Evolutionary conservation across 2,329 filamentous ascomycete species (phyloP).

Genomic region (Venturia aucupariae): DNA sequence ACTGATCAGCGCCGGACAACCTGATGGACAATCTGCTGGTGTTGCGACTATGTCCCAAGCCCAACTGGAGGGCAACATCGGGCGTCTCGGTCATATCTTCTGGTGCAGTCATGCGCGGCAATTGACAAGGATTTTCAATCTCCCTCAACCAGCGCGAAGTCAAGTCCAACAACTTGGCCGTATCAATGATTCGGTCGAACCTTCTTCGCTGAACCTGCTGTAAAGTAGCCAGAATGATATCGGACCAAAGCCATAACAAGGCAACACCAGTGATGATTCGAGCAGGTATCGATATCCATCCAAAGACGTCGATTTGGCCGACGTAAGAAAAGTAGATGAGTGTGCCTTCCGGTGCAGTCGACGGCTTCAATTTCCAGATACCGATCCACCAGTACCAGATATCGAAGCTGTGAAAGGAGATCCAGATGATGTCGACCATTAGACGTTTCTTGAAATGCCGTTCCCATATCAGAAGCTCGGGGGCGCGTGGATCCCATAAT

Average conservation of each 20-base stretch:
- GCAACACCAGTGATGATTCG: constrained; percentile 1
- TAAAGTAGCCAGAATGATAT: not conserved
- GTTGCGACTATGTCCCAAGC: not conserved
- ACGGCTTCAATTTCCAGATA: constrained; percentile 13
- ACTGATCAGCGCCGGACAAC: not conserved
- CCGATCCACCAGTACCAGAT: constrained; percentile 15
- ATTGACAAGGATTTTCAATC: not conserved
- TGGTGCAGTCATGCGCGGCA: not conserved
- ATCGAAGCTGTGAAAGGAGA: constrained; percentile 14
- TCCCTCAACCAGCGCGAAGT: not conserved
- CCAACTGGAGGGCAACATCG: not conserved
- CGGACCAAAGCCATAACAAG: not conserved
- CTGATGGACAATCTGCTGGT: not conserved
- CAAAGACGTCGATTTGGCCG: not conserved
- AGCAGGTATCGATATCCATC: constrained; percentile 9
- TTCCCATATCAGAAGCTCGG: constrained; percentile 14
- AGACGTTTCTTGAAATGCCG: constrained; percentile 5
- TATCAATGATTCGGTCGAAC: not conserved
- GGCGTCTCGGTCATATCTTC: not conserved
- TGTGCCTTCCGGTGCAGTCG: constrained; percentile 6
- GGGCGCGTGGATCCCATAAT: constrained; percentile 4
- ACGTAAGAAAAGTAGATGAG: constrained; percentile 12
- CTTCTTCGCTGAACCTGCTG: not conserved
- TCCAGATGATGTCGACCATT: constrained; percentile 5
- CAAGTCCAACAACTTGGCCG: not conserved